Percentiles rank a stretch among this genome's conserved stretches.
Conservation (phyloP, 352 stramenopile species). For the Aphanomyces stellatus region DNA sequence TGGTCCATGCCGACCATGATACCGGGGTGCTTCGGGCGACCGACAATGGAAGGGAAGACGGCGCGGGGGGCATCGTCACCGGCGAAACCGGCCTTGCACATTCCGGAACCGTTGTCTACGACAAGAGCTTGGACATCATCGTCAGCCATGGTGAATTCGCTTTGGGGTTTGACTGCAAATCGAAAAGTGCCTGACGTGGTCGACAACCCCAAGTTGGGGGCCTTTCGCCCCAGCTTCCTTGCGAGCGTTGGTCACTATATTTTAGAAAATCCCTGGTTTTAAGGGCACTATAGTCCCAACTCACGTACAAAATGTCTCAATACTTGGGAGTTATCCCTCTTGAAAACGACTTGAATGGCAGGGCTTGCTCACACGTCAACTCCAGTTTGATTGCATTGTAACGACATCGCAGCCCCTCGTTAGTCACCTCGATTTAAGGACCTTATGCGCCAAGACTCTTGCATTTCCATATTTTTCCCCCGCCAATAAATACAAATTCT, state of each 20-base stretch:
- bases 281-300: neutral
- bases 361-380: neutral
- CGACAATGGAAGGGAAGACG: slow-evolving; percentile 96
- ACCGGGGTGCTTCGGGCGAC: slow-evolving; percentile 91
- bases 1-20: slow-evolving; percentile 98
- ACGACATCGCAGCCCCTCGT: slow-evolving; percentile 20
- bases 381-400: neutral
- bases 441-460: no score
- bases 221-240: neutral
- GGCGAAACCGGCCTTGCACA: slow-evolving; percentile 98
- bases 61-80: slow-evolving; percentile 94
- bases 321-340: neutral
- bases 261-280: slow-evolving; percentile 14
- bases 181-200: slow-evolving; percentile 5
- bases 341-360: neutral
- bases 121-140: slow-evolving; percentile 60
- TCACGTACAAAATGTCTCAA: neutral
- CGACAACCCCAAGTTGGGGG: neutral
- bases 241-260: neutral
- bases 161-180: slow-evolving; percentile 18
- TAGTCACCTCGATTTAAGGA: slow-evolving; percentile 20
- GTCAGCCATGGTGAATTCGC: slow-evolving; percentile 38
- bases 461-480: no score
- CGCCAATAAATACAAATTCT: no score
- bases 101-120: slow-evolving; percentile 98